Evolutionary conservation across 805 yeast genomes (phyloP).

Genomic region (Saccharomyces jurei): DNA sequence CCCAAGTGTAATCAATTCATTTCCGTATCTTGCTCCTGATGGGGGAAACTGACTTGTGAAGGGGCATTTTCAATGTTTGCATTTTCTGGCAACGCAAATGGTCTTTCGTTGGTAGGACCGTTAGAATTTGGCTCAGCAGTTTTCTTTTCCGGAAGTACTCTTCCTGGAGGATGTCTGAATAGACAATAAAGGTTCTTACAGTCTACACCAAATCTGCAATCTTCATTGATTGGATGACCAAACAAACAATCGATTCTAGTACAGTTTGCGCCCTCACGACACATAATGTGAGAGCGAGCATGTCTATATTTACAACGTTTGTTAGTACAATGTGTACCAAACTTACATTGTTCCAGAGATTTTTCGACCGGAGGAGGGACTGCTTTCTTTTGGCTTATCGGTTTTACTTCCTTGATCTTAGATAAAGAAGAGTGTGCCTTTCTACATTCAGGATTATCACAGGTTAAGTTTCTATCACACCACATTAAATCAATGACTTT

Average conservation of each 20-base stretch:
- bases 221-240: slow-evolving; percentile 72
- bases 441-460: slow-evolving; percentile 53
- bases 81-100: slow-evolving; percentile 71
- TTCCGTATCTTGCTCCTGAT: slow-evolving; percentile 20
- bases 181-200: slow-evolving; percentile 69
- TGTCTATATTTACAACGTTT: slow-evolving; percentile 77
- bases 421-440: slow-evolving; percentile 81
- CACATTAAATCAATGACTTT: slow-evolving; percentile 60
- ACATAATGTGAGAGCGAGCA: slow-evolving; percentile 61
- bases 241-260: slow-evolving; percentile 73
- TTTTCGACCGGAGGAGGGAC: slow-evolving; percentile 35
- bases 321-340: slow-evolving; percentile 68
- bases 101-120: slow-evolving; percentile 47
- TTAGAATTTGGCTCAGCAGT: slow-evolving; percentile 4
- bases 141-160: slow-evolving; percentile 32
- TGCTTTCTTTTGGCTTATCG: slow-evolving; percentile 24
- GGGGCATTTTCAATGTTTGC: slow-evolving; percentile 65
- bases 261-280: slow-evolving; percentile 79
- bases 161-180: slow-evolving; percentile 77
- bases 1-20: slow-evolving; percentile 13
- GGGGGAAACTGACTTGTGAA: slow-evolving; percentile 32
- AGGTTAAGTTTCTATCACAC: slow-evolving; percentile 66
- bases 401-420: slow-evolving; percentile 33
- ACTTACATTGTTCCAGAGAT: slow-evolving; percentile 75
- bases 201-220: slow-evolving; percentile 69